phyloP scores from a whole-genome alignment of 495 filamentous ascomycete genomes.

The Penicillium taxi region DNA sequence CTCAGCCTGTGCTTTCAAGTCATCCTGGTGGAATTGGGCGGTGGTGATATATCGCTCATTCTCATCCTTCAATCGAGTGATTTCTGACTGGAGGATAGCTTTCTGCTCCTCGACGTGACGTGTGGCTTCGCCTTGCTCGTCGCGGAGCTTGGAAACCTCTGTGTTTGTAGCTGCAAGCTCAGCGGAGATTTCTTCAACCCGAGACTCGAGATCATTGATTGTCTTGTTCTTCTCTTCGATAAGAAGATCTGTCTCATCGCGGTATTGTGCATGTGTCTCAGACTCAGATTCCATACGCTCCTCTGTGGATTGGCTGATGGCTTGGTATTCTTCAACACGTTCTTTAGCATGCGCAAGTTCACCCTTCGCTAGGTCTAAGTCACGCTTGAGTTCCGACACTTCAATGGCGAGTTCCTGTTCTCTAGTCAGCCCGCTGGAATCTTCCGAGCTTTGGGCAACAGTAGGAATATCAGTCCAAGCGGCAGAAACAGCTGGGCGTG shows the following conservation, averaged over 20 bases:
- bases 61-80: constrained; percentile 77
- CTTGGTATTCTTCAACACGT: constrained; percentile 78
- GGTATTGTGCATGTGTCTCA: constrained; percentile 76
- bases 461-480: constrained; percentile 25
- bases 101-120: constrained; percentile 75
- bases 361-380: constrained; percentile 63
- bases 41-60: constrained; percentile 68
- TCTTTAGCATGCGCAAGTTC: constrained; percentile 73
- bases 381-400: constrained; percentile 72
- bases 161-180: constrained; percentile 73
- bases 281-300: constrained; percentile 74
- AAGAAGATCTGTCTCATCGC: constrained; percentile 68
- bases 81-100: constrained; percentile 60
- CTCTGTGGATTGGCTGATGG: constrained; percentile 81
- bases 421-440: constrained; percentile 51
- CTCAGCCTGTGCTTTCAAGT: constrained; percentile 83
- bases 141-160: constrained; percentile 69
- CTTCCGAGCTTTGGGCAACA: constrained; percentile 30
- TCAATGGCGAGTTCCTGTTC: constrained; percentile 81
- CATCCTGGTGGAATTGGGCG: constrained; percentile 76
- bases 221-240: constrained; percentile 65
- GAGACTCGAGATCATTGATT: constrained; percentile 71
- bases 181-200: constrained; percentile 67
- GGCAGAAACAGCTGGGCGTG: constrained; percentile 52
- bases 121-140: constrained; percentile 65